Conservation (phyloP, 306 rosid species). For the Pterocarpus santalinus region DNA sequence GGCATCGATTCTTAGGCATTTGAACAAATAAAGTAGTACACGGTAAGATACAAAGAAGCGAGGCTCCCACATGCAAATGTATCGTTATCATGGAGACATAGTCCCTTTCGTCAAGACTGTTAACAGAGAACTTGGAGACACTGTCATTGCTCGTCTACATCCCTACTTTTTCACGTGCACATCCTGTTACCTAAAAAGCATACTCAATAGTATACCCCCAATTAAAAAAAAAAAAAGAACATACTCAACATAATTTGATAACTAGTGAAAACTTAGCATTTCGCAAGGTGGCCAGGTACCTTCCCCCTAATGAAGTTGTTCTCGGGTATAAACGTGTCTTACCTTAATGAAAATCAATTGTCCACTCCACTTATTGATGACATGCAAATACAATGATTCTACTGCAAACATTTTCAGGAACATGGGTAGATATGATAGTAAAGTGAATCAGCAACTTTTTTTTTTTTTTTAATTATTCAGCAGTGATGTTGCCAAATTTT, state of each 20-base stretch:
- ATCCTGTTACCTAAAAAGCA: slow-evolving; percentile 39
- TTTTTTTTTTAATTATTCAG: slow-evolving; percentile 6
- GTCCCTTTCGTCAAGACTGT: slow-evolving; percentile 52
- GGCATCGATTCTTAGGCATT: slow-evolving; percentile 11
- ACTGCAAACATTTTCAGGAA: slow-evolving; percentile 11
- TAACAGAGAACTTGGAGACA: slow-evolving; percentile 56
- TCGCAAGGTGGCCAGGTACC: not conserved
- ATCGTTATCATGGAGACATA: slow-evolving; percentile 54
- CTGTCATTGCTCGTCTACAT: slow-evolving; percentile 45
- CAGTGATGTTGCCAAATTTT: slow-evolving; percentile 4
- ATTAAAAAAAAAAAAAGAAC: no score
- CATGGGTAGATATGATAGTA: not conserved
- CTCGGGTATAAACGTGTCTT: not conserved
- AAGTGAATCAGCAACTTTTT: not conserved
- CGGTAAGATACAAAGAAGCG: slow-evolving; percentile 19
- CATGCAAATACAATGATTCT: slow-evolving; percentile 26
- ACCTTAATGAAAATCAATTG: not conserved
- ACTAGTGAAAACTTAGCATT: not conserved
- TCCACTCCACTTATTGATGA: slow-evolving; percentile 1
- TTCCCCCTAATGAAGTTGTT: not conserved
- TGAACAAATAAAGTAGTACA: slow-evolving; percentile 6
- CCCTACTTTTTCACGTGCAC: slow-evolving; percentile 55
- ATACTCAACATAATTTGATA: no score
- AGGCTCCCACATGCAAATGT: slow-evolving; percentile 49
- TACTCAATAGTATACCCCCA: not conserved